Base-by-base conservation (phyloP, 257 asterid species). In the Salvia miltiorrhiza region DNA sequence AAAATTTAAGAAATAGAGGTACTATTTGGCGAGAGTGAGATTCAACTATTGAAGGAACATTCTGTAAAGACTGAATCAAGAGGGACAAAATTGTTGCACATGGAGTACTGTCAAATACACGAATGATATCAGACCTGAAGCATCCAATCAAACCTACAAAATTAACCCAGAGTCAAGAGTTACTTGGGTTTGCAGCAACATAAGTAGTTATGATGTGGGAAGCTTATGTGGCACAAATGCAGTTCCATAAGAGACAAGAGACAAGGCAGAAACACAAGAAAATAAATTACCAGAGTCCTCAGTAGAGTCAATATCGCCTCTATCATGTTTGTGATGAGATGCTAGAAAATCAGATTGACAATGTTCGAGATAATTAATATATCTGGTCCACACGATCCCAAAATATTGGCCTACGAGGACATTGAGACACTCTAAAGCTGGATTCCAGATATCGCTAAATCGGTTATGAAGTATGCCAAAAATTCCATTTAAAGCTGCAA, bases 391-490 rank as follows among this genome's bases (percentile, higher is more conserved):
- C 64, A 90, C 80, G 9, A 81, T 59, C 65, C 63, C 73, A 62
- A 49, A 71, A 78, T 87, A 87, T 44, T 83, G 92, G 63, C 81
- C 71, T 68, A 93, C 68, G 16, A 90, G 78, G 76, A 76, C 71
- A 67, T 82, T 72, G 67, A 91, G 89, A 82, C 96, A 93, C 73
- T 90, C 95, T 64, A 78, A 66, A 54, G 96, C 95, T 43, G 96
- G 94, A 45, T 75, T 76, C 96, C 93, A 87, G 73, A 87, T 76
- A 62, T 70, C 65, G 78, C 84, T 86, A 73, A 90, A 85, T 65
- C 90, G 82, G 79, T 84, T 87, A 76, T 93, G 89, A 57, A 93
- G 78, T 73, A 93, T 80, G 75, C 96, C 99, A 32, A 93, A 72
- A 63, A 83, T 72, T 77, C 99, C 99, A 80, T 72, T 57, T 69